Base-by-base conservation (phyloP, 352 stramenopile genomes). In the Phytophthora multivora region DNA sequence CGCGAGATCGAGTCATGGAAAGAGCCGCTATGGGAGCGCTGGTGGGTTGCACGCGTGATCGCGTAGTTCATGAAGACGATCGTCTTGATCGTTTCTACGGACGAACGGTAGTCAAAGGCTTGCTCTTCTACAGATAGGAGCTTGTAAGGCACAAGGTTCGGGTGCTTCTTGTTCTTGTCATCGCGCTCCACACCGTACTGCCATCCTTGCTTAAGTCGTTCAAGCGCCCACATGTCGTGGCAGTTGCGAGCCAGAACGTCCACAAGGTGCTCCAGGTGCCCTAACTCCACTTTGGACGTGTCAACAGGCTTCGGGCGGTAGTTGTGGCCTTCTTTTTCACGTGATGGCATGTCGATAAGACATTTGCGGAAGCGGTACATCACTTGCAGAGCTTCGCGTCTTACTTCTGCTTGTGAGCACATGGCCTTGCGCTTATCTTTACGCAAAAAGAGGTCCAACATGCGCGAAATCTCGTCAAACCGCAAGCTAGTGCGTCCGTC, bases 281-380 rank as follows among this genome's bases (percentile, higher is more conserved):
- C 79, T 16, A 96, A 58, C 35, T 91, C 84, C n/a, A 96, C 73
- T 15, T 56, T 66, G 30, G 65, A 80, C 21, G 87, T 96, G 21
- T 96, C 87, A 33, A 96, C 84, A 26, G 87, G 87, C 63, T 96
- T 95, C 10, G 87, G 87, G 1, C 79, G 72, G 52, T 96, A 96
- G 48, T 96, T 92, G 65, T 96, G 86, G 4, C 87, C 87, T 66
- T 96, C 87, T 33, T 95, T 93, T 55, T 96, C 87, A 51, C 87
- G 83, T 38, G 86, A 95, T 33, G 87, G 87, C 87, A 96, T 96
- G 49, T 95, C 87, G 16, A 94, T 96, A 11, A 96, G 67, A 55
- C 83, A 93, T 54, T 90, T 92, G 12, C 84, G 82, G 80, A 96
- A 96, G 16, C 87, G 86, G 45, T 91, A 95, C 87, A 95, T 95